Percentiles rank a stretch among this genome's conserved stretches.
Conservation (phyloP, 148 eudicot species). For the Cornus kousa region DNA sequence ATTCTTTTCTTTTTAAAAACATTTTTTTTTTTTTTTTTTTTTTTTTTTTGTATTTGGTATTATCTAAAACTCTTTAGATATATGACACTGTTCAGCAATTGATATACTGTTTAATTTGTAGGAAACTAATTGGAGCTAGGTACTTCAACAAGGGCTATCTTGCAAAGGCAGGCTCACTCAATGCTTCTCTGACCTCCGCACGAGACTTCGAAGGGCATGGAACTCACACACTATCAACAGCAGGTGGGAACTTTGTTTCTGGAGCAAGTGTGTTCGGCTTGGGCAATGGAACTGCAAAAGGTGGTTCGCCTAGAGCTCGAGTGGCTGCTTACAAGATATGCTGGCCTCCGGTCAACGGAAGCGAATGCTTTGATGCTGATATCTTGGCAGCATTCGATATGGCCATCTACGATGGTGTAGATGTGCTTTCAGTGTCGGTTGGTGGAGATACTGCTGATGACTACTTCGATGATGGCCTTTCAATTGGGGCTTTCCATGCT, state of each 20-base stretch:
- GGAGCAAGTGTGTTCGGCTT: conserved; percentile 39
- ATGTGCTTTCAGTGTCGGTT: conserved; percentile 57
- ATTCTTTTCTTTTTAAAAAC: too few relatives aligned
- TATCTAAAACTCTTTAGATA: too few relatives aligned
- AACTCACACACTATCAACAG: conserved; percentile 63
- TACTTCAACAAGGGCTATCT: conserved; percentile 46
- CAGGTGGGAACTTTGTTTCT: conserved; percentile 56
- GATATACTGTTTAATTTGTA: conserved; percentile 11
- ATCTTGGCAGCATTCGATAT: conserved; percentile 51
- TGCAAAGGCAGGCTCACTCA: background rate
- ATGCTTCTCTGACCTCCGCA: conserved; percentile 14
- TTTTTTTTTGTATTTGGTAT: background rate
- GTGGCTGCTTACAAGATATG: conserved; percentile 79
- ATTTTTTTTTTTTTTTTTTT: too few relatives aligned
- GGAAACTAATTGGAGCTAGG: conserved; percentile 72
- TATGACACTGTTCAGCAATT: background rate
- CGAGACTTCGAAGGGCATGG: conserved; percentile 71
- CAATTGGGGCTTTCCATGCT: conserved; percentile 69
- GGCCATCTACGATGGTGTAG: conserved; percentile 68
- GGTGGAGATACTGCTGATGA: conserved; percentile 35
- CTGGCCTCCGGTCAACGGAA: conserved; percentile 26
- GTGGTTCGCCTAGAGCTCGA: conserved; percentile 73
- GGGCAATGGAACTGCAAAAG: conserved; percentile 60
- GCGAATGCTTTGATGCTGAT: conserved; percentile 47
- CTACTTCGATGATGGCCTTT: conserved; percentile 36